These are phyloP conservation scores for Mytilinidion resinicola DNA, from an alignment of 495 filamentous ascomycete species.

Conservation along the genomic window DNA sequence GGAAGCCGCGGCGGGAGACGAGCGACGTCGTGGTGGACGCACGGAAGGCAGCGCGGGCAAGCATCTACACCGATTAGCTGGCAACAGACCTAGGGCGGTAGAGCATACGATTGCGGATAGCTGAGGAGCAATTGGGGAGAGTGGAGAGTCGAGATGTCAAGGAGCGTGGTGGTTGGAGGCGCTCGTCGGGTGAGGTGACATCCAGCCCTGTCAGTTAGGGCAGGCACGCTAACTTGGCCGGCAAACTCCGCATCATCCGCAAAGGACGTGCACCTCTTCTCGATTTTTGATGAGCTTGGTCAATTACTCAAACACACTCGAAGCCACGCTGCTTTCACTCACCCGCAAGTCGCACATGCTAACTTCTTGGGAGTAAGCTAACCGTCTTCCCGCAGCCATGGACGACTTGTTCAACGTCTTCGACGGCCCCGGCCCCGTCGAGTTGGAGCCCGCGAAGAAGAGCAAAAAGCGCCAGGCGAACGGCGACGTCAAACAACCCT, in stretches of 20 bases:
- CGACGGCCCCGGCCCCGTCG: conserved; percentile 19
- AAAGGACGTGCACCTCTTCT: too few relatives aligned
- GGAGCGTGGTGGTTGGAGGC: neutral
- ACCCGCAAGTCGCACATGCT: too few relatives aligned
- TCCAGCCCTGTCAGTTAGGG: too few relatives aligned
- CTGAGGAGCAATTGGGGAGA: neutral
- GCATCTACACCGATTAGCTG: conserved; percentile 57
- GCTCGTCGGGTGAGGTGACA: neutral
- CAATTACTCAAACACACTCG: too few relatives aligned
- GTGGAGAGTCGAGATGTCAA: neutral
- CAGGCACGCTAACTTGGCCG: too few relatives aligned
- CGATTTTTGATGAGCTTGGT: too few relatives aligned
- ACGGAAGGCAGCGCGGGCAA: conserved; percentile 71
- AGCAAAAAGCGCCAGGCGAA: conserved; percentile 61
- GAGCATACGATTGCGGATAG: conserved; percentile 17
- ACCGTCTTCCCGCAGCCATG: conserved; percentile 8
- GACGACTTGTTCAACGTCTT: conserved; percentile 41
- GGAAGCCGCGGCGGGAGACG: conserved; percentile 88
- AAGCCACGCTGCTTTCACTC: too few relatives aligned
- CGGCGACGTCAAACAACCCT: conserved; percentile 56
- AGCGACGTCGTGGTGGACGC: conserved; percentile 51
- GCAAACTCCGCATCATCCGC: too few relatives aligned
- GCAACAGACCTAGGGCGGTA: neutral
- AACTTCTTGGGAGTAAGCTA: neutral
- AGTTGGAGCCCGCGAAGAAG: conserved; percentile 29